These are phyloP conservation scores for Ophiostoma montium DNA, from an alignment of 2,329 filamentous ascomycete species.

Conservation along the genomic window DNA sequence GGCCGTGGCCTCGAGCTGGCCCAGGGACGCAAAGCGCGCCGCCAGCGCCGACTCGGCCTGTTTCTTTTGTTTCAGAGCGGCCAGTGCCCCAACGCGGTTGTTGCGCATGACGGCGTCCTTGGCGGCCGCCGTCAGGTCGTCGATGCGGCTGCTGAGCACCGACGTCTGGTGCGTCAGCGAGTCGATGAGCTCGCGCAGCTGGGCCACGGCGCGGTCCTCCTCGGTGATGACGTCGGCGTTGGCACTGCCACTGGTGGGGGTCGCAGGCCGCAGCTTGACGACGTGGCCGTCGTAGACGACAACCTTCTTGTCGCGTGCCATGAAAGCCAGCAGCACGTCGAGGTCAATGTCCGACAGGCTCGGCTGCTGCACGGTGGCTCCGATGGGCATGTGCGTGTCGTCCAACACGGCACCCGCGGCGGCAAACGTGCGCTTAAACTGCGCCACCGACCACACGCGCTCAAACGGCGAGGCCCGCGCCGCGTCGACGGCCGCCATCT, in stretches of 20 bases:
- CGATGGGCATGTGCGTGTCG: background rate
- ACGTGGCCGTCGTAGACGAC: slow-evolving; percentile 50
- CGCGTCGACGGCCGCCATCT: slow-evolving; percentile 18
- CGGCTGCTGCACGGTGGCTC: slow-evolving; percentile 23
- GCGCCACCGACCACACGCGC: slow-evolving; percentile 50
- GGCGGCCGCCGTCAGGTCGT: slow-evolving; percentile 49
- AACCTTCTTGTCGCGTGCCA: slow-evolving; percentile 50
- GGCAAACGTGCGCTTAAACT: slow-evolving; percentile 47
- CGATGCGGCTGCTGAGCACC: slow-evolving; percentile 51
- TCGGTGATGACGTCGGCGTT: slow-evolving; percentile 60
- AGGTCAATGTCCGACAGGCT: slow-evolving; percentile 49
- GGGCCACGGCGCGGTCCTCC: slow-evolving; percentile 71
- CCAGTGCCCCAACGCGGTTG: slow-evolving; percentile 61
- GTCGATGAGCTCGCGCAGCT: slow-evolving; percentile 63
- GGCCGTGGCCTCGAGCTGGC: slow-evolving; percentile 74
- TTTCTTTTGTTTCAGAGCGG: slow-evolving; percentile 71
- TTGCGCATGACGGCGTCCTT: slow-evolving; percentile 47
- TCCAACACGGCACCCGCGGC: slow-evolving; percentile 28
- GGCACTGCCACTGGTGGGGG: slow-evolving; percentile 17
- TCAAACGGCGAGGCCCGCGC: slow-evolving; percentile 40
- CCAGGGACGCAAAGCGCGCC: slow-evolving; percentile 7
- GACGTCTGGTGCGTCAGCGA: slow-evolving; percentile 61
- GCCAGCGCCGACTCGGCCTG: slow-evolving; percentile 50
- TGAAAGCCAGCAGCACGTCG: slow-evolving; percentile 53
- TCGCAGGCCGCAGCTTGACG: slow-evolving; percentile 52